Evolutionary conservation across 257 asterid genomes (phyloP), one percentile per base, ranked within the genome.

Genomic region (Solanum pimpinellifolium): DNA sequence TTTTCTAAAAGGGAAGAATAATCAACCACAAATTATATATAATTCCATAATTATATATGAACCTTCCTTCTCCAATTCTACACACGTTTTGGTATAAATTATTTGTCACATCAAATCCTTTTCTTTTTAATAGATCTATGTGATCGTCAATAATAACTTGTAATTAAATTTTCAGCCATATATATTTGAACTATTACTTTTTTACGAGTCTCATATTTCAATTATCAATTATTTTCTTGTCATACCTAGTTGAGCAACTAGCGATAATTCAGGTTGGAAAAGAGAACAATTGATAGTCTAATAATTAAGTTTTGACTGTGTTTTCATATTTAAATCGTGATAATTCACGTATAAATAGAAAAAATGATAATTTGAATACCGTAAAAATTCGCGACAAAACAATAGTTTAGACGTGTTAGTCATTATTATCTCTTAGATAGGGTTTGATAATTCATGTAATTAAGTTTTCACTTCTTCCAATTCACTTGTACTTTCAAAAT

Each of bases 21-120:
- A 42, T 42, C 46, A 42, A 42, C 46, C 46, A 42, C 11, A 42
- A 42, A 42, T 1, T 39, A 39, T 39, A 47, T 47, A 47, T 13
- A 29, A 29, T 11, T 59, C 68, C 11, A 59, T 20, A 20, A 60
- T 11, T 41, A 47, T 49, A 49, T 7, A 11, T 12, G 37, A 27
- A 13, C 9, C 37, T 27, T 27, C 39, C 75, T 23, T 23, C 31
- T 20, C 70, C 9, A 66, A 88, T 72, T 78, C 81, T 7, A 52
- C 60, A 83, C 56, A 65, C 56, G 66, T 84, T 84, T 4, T 72
- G 83, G 83, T 81, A 81, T 39, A 65, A 56, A 72, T 59, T 84
- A 41, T 59, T 72, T 33, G 85, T 80, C 87, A 59, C 88, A 87
- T 85, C 88, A 87, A 87, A 16, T 76, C 20, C 5, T 13, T 23